A percentile compares a stretch with the other conserved stretches of the same genome.
These are phyloP conservation scores for Yamadazyma jaroonii DNA, from an alignment of 1,139 yeast species.

Conservation along the genomic window DNA sequence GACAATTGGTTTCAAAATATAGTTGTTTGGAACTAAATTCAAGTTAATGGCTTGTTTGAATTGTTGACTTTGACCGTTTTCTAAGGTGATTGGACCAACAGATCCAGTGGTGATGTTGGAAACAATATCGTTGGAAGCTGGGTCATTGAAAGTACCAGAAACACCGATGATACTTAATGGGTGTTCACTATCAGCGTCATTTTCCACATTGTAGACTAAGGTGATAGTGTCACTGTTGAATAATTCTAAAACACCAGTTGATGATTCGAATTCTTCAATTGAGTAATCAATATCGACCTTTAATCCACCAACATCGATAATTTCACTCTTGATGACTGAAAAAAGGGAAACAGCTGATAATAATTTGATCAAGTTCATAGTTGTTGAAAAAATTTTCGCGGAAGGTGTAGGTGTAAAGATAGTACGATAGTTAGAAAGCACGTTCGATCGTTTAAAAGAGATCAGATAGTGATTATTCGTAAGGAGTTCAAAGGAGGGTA, in stretches of 20 bases:
- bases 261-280: slow-evolving; percentile 41
- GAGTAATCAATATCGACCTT: slow-evolving; percentile 40
- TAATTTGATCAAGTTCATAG: too few relatives aligned
- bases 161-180: slow-evolving; percentile 56
- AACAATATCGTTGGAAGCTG: slow-evolving; percentile 46
- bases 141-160: slow-evolving; percentile 67
- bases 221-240: slow-evolving; percentile 54
- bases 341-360: too few relatives aligned
- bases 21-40: slow-evolving; percentile 56
- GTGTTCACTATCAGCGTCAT: slow-evolving; percentile 51
- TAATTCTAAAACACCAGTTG: slow-evolving; percentile 40
- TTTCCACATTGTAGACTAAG: slow-evolving; percentile 52
- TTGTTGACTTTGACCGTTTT: slow-evolving; percentile 44
- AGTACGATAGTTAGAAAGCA: too few relatives aligned
- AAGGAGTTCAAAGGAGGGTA: too few relatives aligned
- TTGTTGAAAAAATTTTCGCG: too few relatives aligned
- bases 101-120: slow-evolving; percentile 66
- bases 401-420: too few relatives aligned
- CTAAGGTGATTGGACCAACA: slow-evolving; percentile 59
- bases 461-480: too few relatives aligned
- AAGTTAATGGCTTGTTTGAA: slow-evolving; percentile 57
- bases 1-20: slow-evolving; percentile 59
- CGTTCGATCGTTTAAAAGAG: too few relatives aligned
- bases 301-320: slow-evolving; percentile 3
- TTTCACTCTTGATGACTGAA: too few relatives aligned